A percentile compares a stretch with the other conserved stretches of the same genome.
Evolutionary conservation across 177 flowering plant species (phyloP).

Genomic region (Tripterygium wilfordii): DNA sequence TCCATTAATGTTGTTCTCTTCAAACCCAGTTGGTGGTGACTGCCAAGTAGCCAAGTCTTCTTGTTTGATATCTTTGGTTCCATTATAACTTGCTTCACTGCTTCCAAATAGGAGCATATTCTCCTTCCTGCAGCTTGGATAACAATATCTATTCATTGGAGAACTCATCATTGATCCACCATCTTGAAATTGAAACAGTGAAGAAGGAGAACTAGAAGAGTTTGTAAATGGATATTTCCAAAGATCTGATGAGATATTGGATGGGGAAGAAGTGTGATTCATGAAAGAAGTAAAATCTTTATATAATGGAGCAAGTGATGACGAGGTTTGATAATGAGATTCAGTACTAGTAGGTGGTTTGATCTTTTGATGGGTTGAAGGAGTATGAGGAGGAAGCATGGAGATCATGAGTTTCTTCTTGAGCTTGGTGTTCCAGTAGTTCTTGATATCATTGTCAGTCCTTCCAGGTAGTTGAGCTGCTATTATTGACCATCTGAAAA

Average conservation of each 20-base stretch:
- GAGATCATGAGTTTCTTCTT: conserved; percentile 73
- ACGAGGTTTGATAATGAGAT: conserved; percentile 15
- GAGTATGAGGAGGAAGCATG: conserved; percentile 16
- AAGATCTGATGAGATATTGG: too few relatives aligned
- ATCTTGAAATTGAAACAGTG: too few relatives aligned
- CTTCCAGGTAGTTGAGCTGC: conserved; percentile 74
- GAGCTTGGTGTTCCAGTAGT: conserved; percentile 82
- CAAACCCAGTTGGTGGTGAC: conserved; percentile 21
- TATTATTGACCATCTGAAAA: conserved; percentile 86
- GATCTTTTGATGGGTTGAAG: too few relatives aligned
- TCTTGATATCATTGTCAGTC: conserved; percentile 78
- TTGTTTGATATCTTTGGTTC: conserved; percentile 28
- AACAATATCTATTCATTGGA: too few relatives aligned
- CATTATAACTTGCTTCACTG: conserved; percentile 40
- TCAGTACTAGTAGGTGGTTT: conserved; percentile 17
- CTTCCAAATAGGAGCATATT: conserved; percentile 29
- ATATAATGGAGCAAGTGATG: too few relatives aligned
- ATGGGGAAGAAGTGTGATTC: too few relatives aligned
- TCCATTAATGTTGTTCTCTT: conserved; percentile 24
- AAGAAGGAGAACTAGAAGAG: too few relatives aligned
- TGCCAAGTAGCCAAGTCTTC: conserved; percentile 22
- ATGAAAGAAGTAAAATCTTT: too few relatives aligned
- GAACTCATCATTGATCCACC: too few relatives aligned
- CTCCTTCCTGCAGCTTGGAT: conserved; percentile 17
- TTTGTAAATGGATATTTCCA: too few relatives aligned